Base-by-base conservation (phyloP, 371 early-diverging fungal species). In the Batkoa obscura region DNA sequence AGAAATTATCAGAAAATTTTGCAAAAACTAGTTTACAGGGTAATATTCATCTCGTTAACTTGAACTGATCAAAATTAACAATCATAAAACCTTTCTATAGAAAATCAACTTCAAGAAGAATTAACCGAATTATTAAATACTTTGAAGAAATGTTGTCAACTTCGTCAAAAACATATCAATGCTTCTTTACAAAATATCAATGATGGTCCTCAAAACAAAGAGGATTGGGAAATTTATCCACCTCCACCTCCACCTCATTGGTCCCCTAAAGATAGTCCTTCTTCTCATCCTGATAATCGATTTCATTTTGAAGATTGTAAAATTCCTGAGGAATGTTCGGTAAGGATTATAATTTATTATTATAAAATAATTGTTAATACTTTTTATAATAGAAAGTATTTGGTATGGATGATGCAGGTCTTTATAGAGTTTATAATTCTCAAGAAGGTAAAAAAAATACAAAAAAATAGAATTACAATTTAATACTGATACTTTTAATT, bases 201-300 rank as follows among this genome's bases (percentile, higher is more conserved):
- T 9, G 94, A 90, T 60, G 89, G 93, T 65, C 95, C 94, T 30
- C 83, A 82, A 49, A 88, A 93, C 66, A 55, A 59, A 2, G 73
- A 72, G 9, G 76, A 71, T 13, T 96, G 92, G 90, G 67, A 72
- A 2, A 84, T 94, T 43, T 92, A 94, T 63, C 96, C 96, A 37
- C 74, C 79, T 0, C 86, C 93, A 2, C 92, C 93, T 0, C 73
- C 72, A 2, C 85, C 85, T 2, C 72, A 79, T 1, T 86, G 84
- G 78, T 75, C 69, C 0, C 63, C 59, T 17, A 56, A 58, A 15
- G 54, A 60, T 35, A 57, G 63, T 9, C 50, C 50, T 6, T 33
- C 33, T 49, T 23, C 15, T 4, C 23, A 8, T 31, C 15, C 8
- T n/a, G 23, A 23, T 23, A 66, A 67, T 31, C 78, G 79, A 59